A percentile compares a stretch with the other conserved stretches of the same genome.
Conservation (phyloP, 2,329 filamentous ascomycete species). For the Fusarium decemcellulare region DNA sequence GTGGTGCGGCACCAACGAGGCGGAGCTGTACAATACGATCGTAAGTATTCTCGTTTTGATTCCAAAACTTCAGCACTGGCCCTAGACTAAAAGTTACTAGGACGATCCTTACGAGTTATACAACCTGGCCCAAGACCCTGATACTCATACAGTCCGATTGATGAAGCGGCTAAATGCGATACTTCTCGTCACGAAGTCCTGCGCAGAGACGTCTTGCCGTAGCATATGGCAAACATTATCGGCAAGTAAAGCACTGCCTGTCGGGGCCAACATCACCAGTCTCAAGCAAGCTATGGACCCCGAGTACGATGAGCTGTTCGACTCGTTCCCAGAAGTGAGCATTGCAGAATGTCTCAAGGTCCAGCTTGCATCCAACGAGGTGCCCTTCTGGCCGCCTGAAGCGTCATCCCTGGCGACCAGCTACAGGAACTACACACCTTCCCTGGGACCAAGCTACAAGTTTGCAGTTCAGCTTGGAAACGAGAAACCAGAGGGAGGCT, state of each 20-base stretch:
- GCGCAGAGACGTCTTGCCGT: conserved; percentile 65
- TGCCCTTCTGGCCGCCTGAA: neutral
- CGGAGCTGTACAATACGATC: conserved; percentile 65
- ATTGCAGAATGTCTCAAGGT: conserved; percentile 25
- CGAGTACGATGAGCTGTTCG: conserved; percentile 23
- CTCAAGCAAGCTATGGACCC: conserved; percentile 4
- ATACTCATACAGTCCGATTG: conserved; percentile 41
- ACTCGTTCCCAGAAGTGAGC: conserved; percentile 9
- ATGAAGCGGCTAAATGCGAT: conserved; percentile 69
- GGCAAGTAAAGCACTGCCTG: no score
- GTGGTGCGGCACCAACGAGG: conserved; percentile 63
- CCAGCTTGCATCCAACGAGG: conserved; percentile 10
- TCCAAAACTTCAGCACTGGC: no score
- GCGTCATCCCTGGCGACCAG: no score
- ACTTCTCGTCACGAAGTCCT: conserved; percentile 72
- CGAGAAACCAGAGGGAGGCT: no score
- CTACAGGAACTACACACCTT: no score
- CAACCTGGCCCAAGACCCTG: conserved; percentile 18
- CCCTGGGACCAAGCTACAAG: no score
- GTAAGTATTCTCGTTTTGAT: conserved; percentile 34
- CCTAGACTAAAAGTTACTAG: no score
- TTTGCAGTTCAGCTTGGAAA: no score
- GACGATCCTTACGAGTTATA: conserved; percentile 19
- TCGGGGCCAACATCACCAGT: no score
- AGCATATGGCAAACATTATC: conserved; percentile 61